Evolutionary conservation across 495 filamentous ascomycete species (phyloP), one percentile per base, ranked within the genome.

Genomic region (Penicillium turbatum): DNA sequence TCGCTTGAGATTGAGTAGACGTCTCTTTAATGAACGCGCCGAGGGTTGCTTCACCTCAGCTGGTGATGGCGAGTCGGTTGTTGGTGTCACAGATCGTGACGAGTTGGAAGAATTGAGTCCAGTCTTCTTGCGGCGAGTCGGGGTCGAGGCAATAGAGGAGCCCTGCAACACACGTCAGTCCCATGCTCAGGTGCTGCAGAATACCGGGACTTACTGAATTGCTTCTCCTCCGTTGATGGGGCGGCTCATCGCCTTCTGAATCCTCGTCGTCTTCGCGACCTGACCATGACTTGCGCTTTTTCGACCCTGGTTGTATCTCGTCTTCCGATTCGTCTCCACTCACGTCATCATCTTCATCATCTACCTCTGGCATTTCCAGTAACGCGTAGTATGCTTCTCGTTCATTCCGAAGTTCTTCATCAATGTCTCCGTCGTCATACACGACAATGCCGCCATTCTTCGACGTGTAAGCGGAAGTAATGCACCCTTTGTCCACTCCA

Each of bases 341-440:
- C 0, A 63, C 70, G 7, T 72, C 67, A 4, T 68, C 67, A 16
- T 79, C 75, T 21, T 85, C 82, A 15, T 92, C 89, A 51, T 88
- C 89, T 27, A 96, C 71, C 41, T 95, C 90, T 7, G 90, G 92
- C 93, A 97, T 97, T 36, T 88, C 85, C 34, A 85, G 70, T 39
- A 97, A 75, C 38, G 84, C 88, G 40, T 86, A 82, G 60, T 91
- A 97, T 35, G 93, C 91, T 41, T 89, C 83, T 56, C 79, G 73
- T 71, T 97, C 91, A 16, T 70, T 74, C 30, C 57, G 59, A 38
- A 97, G 68, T n/a, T 92, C 90, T 48, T 92, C 89, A 57, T 92
- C 88, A 40, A 98, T 93, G 70, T 98, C 93, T 13, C 92, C 95
- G 69, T 97, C 95, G 62, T 97, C 95, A 69, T 89, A 93, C 5